Conservation (phyloP, 129 eudicot genomes). For the Saussurea involucrata region DNA sequence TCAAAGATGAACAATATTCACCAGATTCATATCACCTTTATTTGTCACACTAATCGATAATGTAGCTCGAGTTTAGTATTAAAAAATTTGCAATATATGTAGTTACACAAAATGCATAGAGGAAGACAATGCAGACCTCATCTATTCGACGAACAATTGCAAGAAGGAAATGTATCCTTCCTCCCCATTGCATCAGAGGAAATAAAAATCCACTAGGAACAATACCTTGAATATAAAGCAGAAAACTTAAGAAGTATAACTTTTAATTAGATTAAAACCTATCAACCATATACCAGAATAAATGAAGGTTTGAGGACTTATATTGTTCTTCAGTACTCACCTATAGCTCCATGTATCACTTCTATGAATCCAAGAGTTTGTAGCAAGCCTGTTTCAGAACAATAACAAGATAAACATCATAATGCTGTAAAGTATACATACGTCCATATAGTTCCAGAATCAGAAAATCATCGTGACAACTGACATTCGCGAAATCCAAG, state of each 20-base stretch:
- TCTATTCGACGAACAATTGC: conserved; percentile 59
- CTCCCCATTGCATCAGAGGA: conserved; percentile 98
- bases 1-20: not conserved
- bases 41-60: not conserved
- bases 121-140: conserved; percentile 45
- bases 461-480: not conserved
- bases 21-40: conserved; percentile 2
- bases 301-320: not conserved
- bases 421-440: not conserved
- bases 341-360: conserved; percentile 87
- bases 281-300: not conserved
- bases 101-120: not conserved
- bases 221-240: conserved; percentile 48
- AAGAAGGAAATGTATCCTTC: conserved; percentile 68
- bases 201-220: conserved; percentile 85
- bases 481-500: not conserved
- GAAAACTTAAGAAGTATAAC: not conserved
- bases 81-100: not conserved
- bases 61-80: not conserved
- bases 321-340: conserved; percentile 29
- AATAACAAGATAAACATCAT: conserved; percentile 8
- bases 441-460: not conserved
- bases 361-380: conserved; percentile 79
- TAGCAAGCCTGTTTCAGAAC: conserved; percentile 48
- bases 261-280: conserved; percentile 7